Conservation (phyloP, 2,329 filamentous ascomycete genomes). For the Fusarium acutatum region DNA sequence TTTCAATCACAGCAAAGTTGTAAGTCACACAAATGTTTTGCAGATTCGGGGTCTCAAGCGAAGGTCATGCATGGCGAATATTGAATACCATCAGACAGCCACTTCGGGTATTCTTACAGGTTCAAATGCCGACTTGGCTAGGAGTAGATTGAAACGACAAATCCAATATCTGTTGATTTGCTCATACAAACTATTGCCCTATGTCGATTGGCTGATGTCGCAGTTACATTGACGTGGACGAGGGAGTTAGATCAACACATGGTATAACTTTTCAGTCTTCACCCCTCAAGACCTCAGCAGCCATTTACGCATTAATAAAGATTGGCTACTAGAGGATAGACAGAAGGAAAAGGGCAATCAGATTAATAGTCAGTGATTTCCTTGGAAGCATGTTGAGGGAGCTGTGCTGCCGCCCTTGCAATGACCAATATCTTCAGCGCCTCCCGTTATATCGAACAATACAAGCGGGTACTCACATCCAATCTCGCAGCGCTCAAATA, state of each 20-base stretch:
- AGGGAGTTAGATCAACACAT: neutral
- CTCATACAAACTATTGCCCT: neutral
- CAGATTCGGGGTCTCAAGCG: conserved; percentile 14
- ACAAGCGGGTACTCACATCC: neutral
- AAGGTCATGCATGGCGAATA: conserved; percentile 8
- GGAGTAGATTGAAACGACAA: neutral
- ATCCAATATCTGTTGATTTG: neutral
- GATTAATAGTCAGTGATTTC: neutral
- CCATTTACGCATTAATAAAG: no score
- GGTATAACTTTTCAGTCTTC: neutral
- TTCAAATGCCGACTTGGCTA: neutral
- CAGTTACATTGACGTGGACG: neutral
- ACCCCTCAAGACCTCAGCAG: neutral
- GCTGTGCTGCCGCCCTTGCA: neutral
- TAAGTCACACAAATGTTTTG: neutral
- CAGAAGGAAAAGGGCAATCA: neutral
- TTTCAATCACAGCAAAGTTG: neutral
- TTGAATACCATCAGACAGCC: neutral
- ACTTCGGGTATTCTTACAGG: neutral
- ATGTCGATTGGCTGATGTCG: neutral
- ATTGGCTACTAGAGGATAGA: neutral
- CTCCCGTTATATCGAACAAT: conserved; percentile 3
- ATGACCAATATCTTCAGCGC: neutral
- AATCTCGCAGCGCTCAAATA: neutral
- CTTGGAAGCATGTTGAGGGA: no score